Conservation (phyloP, 2,329 filamentous ascomycete genomes). For the Keithomyces neogunnii region DNA sequence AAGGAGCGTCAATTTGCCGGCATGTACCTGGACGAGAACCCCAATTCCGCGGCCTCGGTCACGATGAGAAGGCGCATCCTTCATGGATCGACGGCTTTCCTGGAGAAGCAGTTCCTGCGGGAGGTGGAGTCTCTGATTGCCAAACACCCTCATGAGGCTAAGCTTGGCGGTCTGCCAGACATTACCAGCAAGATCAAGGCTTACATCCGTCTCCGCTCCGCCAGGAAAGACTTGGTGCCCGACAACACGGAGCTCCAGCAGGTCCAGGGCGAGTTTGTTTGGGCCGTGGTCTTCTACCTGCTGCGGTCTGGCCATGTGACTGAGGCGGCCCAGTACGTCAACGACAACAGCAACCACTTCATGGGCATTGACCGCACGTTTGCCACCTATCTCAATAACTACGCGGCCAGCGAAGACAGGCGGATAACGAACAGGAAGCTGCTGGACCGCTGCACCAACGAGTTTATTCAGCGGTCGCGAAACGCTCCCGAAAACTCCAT, state of each 20-base stretch:
- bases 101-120: constrained; percentile 73
- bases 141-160: constrained; percentile 81
- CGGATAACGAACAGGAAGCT: constrained; percentile 64
- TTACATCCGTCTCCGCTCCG: constrained; percentile 74
- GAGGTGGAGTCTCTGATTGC: constrained; percentile 70
- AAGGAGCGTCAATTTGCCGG: constrained; percentile 68
- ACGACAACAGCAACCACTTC: constrained; percentile 70
- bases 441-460: constrained; percentile 80
- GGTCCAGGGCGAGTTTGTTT: constrained; percentile 75
- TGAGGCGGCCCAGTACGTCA: constrained; percentile 83
- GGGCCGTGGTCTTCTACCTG: constrained; percentile 91
- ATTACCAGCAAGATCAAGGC: constrained; percentile 85
- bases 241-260: constrained; percentile 75
- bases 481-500: constrained; percentile 80
- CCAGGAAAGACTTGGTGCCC: constrained; percentile 74
- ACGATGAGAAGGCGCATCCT: constrained; percentile 72
- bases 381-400: constrained; percentile 76
- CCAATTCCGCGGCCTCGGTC: constrained; percentile 54
- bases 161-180: constrained; percentile 80
- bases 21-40: constrained; percentile 68
- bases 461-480: constrained; percentile 77
- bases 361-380: constrained; percentile 87
- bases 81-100: constrained; percentile 65
- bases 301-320: constrained; percentile 74
- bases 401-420: constrained; percentile 67